Base-by-base conservation (phyloP, 2,329 filamentous ascomycete genomes). In the Fusarium verrucosum region DNA sequence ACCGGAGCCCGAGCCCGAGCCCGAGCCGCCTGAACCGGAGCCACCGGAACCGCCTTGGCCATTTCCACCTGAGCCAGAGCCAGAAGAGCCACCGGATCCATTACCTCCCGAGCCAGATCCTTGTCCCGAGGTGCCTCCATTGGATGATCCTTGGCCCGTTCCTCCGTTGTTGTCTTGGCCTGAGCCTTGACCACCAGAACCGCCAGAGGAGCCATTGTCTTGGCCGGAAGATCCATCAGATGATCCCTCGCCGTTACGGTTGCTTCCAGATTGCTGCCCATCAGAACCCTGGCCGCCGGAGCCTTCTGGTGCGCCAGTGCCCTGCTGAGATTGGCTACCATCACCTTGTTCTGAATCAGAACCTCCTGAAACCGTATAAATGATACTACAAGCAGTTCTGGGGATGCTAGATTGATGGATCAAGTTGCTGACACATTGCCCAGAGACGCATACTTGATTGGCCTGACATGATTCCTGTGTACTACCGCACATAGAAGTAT, bases 371-470 rank as follows among this genome's bases (percentile, higher is more conserved):
- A 20, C 9, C 7, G 22, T 30, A 16, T 42, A 33, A 4, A 30
- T 13, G 14, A 19, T 20, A 8, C 25, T 43, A 7, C 63, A 66
- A 2, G 22, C 10, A 8, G 11, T 17, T 1, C 13, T 7, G 1
- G 36, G 32, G 26, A 40, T 20, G 16, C 13, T 41, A 17, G 11
- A 19, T 10, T 28, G 9, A 7, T 50, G 37, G 1, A 46, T 49
- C n/a, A 66, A 26, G 19, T 50, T 46, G 16, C 40, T 22, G 10
- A 52, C 20, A 10, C 63, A 66, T 8, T 53, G 14, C 4, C 63
- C 63, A 5, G 58, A 67, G 13, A 66, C 28, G 8, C 63, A 66
- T 19, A 67, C 35, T 25, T 66, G 44, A 9, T 51, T 42, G 4
- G 14, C 30, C 5, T 41, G 36, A 9, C 63, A 66, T 23, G 49